Conservation (phyloP, 192 early-diverging fungal species). For the Rhizophagus clarus region DNA sequence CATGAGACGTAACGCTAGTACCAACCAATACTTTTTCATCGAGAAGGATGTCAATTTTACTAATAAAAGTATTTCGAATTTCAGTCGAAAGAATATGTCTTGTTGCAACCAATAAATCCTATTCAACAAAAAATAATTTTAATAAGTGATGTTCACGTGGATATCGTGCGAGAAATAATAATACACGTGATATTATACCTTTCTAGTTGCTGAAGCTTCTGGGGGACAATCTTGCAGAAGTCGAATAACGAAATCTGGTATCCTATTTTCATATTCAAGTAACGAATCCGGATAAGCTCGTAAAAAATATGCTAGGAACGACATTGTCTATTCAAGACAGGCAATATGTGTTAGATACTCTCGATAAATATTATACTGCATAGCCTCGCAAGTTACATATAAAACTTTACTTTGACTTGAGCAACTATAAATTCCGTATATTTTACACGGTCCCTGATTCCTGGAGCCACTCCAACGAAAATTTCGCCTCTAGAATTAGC, state of each 20-base stretch:
- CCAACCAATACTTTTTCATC: constrained; percentile 95
- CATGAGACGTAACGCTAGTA: constrained; percentile 88
- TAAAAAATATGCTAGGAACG: constrained; percentile 95
- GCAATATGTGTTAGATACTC: background rate
- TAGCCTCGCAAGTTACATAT: background rate
- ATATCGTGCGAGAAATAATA: background rate
- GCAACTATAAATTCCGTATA: constrained; percentile 91
- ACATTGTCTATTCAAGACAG: constrained; percentile 70
- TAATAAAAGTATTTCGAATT: constrained; percentile 85
- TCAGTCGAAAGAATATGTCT: constrained; percentile 94
- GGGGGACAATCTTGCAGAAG: constrained; percentile 92
- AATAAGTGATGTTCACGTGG: background rate
- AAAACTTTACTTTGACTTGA: constrained; percentile 82
- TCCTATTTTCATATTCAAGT: constrained; percentile 73
- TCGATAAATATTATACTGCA: too few relatives aligned
- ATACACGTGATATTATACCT: constrained; percentile 48
- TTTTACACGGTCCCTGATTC: constrained; percentile 69
- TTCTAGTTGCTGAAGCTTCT: constrained; percentile 89
- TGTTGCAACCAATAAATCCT: constrained; percentile 93
- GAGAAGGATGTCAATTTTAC: constrained; percentile 88
- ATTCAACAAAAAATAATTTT: background rate
- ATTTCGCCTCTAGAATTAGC: constrained; percentile 58
- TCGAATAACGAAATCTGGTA: constrained; percentile 87
- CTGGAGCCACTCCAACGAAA: constrained; percentile 79
- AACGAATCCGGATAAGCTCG: constrained; percentile 73